Conservation (phyloP, 2,329 filamentous ascomycete species). For the Penicillium corylophilum region DNA sequence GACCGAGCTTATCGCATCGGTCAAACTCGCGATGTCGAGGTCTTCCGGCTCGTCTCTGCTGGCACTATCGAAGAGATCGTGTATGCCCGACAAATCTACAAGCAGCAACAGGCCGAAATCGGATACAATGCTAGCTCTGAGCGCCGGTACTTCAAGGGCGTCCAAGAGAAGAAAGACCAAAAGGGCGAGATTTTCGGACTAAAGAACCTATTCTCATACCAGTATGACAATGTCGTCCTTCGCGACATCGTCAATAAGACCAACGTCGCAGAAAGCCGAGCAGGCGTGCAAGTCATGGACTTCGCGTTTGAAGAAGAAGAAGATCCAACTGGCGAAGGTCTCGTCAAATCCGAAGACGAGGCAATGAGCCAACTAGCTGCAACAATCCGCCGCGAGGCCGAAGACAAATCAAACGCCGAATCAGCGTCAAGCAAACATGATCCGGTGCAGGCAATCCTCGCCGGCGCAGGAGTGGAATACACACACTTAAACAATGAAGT, state of each 20-base stretch:
- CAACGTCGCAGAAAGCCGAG: conserved; percentile 89
- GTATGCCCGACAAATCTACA: conserved; percentile 96
- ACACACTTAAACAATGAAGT: conserved; percentile 97
- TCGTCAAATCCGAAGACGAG: conserved; percentile 58
- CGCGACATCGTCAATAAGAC: conserved; percentile 98
- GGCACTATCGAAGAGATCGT: conserved; percentile 97
- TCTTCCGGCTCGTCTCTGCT: conserved; percentile 84
- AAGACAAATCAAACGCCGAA: conserved; percentile 16
- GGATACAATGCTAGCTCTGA: conserved; percentile 91
- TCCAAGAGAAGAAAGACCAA: conserved; percentile 76
- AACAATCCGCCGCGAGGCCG: conserved; percentile 51
- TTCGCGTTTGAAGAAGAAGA: conserved; percentile 67
- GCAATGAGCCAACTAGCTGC: conserved; percentile 72
- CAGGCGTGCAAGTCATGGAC: conserved; percentile 76
- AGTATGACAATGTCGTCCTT: conserved; percentile 74
- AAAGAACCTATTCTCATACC: conserved; percentile 79
- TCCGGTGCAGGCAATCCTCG: conserved; percentile 83
- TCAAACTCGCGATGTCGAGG: conserved; percentile 88
- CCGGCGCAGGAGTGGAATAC: conserved; percentile 85
- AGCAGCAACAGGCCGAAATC: conserved; percentile 98
- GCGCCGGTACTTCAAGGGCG: conserved; percentile 90
- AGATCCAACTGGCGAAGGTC: conserved; percentile 46
- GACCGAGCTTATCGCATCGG: conserved; percentile 96
- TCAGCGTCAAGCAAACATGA: conserved; percentile 57
- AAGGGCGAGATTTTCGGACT: conserved; percentile 95